Evolutionary conservation across 345 rosid genomes (phyloP), one percentile per base, ranked within the genome.

Genomic region (Gynandropsis gynandra): DNA sequence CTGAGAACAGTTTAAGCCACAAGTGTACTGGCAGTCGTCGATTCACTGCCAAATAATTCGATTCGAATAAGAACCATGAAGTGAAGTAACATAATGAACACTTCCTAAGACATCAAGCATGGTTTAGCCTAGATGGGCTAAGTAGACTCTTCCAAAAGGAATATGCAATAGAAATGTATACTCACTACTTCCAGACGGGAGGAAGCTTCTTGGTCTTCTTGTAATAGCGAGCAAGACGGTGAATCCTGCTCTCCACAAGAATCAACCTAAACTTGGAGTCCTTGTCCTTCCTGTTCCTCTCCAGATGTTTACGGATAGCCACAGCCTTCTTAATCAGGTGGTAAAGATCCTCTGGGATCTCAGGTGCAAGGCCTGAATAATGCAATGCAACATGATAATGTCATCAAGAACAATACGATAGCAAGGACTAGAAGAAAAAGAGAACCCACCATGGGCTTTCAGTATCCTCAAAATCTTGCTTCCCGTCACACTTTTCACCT

Each of bases 141-240:
- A 43, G 9, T 8, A 16, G 2, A 7, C n/a, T 18, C 16, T 11
- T 18, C 16, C n/a, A 29, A 18, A 14, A 37, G 17, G 36, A 11
- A 56, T 16, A 35, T 24, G 19, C 16, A 0, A 34, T 33, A 13
- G 21, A 37, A 11, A 9, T 2, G 33, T 33, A 10, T 8, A 52
- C 77, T 67, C 72, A 76, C 83, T 81, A 81, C 66, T 81, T 78
- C 88, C 88, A 81, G 67, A 78, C 84, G 24, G 84, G 88, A 14
- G 84, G 84, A 42, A 81, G 84, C 84, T 81, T 78, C 81, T 78
- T 81, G n/a, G 82, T 81, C 57, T 78, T 81, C 82, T 81, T 81
- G 75, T 78, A 81, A 59, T 78, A 81, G 24, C 82, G 88, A 52
- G 88, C 84, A 31, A 78, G 82, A 58, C 84, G 76, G 59, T 81